Evolutionary conservation across 495 filamentous ascomycete species (phyloP).

Genomic region (Aspergillus coremiiformis): DNA sequence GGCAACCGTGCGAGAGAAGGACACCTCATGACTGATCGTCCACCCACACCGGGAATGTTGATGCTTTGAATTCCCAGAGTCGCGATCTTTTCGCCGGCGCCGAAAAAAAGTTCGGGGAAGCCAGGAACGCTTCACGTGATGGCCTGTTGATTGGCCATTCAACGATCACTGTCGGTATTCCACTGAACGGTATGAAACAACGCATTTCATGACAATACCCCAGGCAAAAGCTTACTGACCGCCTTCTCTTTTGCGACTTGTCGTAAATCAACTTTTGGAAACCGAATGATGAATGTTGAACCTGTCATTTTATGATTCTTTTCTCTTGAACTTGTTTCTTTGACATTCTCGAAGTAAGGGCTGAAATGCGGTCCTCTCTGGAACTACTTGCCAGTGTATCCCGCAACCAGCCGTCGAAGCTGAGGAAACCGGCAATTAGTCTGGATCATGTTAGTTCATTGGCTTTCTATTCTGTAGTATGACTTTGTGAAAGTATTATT

Average conservation of each 20-base stretch:
- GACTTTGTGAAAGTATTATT: no score
- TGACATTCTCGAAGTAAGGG: not conserved
- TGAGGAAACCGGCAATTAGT: slow-evolving; percentile 34
- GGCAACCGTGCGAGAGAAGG: slow-evolving; percentile 40
- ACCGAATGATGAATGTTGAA: no score
- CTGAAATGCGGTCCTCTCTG: slow-evolving; percentile 25
- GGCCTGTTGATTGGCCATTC: slow-evolving; percentile 6
- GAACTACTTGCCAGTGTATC: slow-evolving; percentile 27
- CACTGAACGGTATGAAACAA: not conserved
- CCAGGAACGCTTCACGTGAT: slow-evolving; percentile 42
- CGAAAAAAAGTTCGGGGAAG: slow-evolving; percentile 44
- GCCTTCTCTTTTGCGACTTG: slow-evolving; percentile 11
- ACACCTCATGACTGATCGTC: slow-evolving; percentile 36
- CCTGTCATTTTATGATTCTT: not conserved
- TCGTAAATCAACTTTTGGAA: not conserved
- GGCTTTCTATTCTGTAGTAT: not conserved
- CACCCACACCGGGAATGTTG: slow-evolving; percentile 22
- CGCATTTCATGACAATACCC: slow-evolving; percentile 4
- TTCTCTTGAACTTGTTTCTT: not conserved
- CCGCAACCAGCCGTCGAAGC: slow-evolving; percentile 24
- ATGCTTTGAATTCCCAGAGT: slow-evolving; percentile 12
- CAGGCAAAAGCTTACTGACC: slow-evolving; percentile 1
- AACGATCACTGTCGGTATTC: not conserved
- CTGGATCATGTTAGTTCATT: slow-evolving; percentile 31
- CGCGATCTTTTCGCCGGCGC: slow-evolving; percentile 19